These are phyloP conservation scores for Dryadomyces quercivorus DNA, from an alignment of 2,329 filamentous ascomycete species.

Conservation along the genomic window DNA sequence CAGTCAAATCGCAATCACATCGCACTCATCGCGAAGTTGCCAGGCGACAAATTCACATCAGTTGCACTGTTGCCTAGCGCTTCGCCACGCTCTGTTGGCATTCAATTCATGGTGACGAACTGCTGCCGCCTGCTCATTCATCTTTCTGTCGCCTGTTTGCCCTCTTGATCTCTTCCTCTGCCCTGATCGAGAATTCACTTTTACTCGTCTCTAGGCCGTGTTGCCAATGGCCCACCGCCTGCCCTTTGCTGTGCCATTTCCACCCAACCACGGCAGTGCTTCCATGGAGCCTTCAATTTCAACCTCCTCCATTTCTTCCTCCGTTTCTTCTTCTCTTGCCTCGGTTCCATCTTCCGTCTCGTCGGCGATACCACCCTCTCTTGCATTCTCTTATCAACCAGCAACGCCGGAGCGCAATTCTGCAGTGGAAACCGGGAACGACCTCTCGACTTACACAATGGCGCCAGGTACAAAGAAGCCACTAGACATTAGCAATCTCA, in stretches of 20 bases:
- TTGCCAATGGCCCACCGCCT: neutral
- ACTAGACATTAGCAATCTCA: conserved; percentile 40
- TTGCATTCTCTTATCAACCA: neutral
- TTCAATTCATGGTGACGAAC: neutral
- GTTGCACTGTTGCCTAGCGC: conserved; percentile 9
- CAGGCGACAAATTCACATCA: neutral
- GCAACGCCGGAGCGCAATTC: conserved; percentile 1
- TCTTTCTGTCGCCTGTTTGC: neutral
- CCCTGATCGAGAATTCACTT: neutral
- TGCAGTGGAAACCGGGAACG: neutral
- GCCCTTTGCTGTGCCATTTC: neutral
- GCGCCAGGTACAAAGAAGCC: conserved; percentile 23
- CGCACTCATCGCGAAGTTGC: neutral
- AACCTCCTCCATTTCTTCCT: conserved; percentile 4
- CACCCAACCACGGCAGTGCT: conserved; percentile 1
- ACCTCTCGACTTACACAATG: neutral
- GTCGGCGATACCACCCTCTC: neutral
- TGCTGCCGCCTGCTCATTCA: neutral
- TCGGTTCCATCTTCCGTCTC: neutral
- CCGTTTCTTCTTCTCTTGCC: conserved; percentile 3
- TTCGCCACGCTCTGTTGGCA: conserved; percentile 6
- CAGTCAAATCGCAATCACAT: neutral
- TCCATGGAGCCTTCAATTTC: conserved; percentile 11
- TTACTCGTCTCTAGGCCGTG: neutral
- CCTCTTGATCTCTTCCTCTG: neutral